phyloP scores from a whole-genome alignment of 371 early-diverging fungal species.

The Phascolomyces articulosus region DNA sequence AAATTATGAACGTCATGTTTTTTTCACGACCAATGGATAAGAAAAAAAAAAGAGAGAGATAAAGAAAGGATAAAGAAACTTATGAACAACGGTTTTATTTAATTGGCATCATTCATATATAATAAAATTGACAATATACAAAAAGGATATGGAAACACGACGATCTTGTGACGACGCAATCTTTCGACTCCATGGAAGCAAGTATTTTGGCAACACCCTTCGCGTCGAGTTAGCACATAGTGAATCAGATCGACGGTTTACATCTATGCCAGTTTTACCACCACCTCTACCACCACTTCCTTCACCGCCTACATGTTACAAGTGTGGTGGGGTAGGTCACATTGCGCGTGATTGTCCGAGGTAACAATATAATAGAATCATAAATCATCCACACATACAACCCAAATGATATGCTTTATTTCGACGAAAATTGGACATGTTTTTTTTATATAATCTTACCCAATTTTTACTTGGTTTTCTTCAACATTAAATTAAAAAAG shows the following conservation, averaged over 20 bases:
- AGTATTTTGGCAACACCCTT: not conserved
- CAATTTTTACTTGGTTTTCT: not conserved
- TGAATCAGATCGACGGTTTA: not conserved
- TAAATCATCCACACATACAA: not conserved
- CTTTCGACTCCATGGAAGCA: conserved; percentile 1
- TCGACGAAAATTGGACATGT: too few relatives aligned
- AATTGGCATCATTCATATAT: not conserved
- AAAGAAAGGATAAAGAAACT: not conserved
- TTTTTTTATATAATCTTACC: not conserved
- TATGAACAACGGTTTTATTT: not conserved
- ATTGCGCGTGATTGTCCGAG: conserved; percentile 5
- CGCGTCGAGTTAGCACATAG: not conserved
- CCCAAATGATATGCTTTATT: too few relatives aligned
- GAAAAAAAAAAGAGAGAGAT: not conserved
- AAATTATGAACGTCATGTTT: too few relatives aligned
- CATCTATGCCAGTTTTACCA: not conserved
- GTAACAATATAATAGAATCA: not conserved
- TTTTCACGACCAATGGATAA: not conserved
- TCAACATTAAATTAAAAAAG: not conserved
- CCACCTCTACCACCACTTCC: not conserved
- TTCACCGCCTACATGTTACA: not conserved
- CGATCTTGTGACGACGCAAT: not conserved
- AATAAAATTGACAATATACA: not conserved
- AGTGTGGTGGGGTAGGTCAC: not conserved
- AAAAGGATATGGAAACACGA: conserved; percentile 1